Conservation (phyloP, 257 asterid species). For the Avicennia marina region DNA sequence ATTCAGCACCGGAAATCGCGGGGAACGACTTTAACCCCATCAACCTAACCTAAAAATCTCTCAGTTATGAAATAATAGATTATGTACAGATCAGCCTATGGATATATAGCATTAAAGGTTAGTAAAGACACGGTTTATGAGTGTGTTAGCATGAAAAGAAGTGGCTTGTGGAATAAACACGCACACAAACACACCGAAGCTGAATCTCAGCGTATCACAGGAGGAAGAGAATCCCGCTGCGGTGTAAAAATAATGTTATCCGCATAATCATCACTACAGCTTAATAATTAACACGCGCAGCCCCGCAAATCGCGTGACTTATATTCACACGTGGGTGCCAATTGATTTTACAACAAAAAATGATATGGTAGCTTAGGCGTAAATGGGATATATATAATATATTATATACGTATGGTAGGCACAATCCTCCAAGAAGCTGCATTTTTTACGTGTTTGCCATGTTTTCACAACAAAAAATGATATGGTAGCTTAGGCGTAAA, state of each 20-base stretch:
- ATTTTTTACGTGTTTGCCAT: no score
- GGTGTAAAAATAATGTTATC: background rate
- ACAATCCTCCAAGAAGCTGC: slow-evolving; percentile 18
- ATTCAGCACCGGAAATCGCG: slow-evolving; percentile 21
- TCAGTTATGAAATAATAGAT: no score
- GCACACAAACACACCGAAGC: no score
- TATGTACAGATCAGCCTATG: no score
- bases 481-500: no score
- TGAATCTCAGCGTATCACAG: slow-evolving; percentile 22
- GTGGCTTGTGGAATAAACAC: no score
- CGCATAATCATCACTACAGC: slow-evolving; percentile 1
- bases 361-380: no score
- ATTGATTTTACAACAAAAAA: no score
- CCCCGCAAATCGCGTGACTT: background rate
- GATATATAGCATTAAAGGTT: no score
- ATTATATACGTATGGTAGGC: slow-evolving; percentile 14
- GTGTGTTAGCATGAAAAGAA: background rate
- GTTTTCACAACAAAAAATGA: no score
- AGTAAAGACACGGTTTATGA: background rate
- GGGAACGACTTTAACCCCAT: slow-evolving; percentile 2
- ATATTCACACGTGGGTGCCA: no score
- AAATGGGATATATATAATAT: no score
- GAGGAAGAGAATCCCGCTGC: slow-evolving; percentile 1
- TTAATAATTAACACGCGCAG: background rate
- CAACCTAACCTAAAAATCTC: slow-evolving; percentile 9